Evolutionary conservation across 257 asterid genomes (phyloP).

Genomic region (Agastache rugosa): DNA sequence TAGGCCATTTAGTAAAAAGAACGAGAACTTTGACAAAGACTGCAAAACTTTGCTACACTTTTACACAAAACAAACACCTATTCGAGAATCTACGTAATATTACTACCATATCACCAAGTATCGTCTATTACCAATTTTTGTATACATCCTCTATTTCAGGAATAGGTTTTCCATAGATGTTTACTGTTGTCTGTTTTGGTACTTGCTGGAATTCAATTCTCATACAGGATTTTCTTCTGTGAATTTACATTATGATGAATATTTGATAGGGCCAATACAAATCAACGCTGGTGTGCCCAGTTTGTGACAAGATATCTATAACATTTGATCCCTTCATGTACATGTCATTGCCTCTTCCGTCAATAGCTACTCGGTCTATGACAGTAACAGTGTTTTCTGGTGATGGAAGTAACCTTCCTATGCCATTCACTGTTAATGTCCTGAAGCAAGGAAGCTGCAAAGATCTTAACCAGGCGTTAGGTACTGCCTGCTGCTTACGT

Average conservation of each 20-base stretch:
- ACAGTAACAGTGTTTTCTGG: conserved; percentile 83
- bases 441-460: conserved; percentile 80
- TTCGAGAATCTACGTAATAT: neutral
- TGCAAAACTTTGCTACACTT: no score
- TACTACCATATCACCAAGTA: neutral
- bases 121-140: neutral
- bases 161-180: neutral
- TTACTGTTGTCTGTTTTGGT: conserved; percentile 8
- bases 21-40: neutral
- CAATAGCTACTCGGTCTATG: conserved; percentile 82
- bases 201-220: conserved; percentile 8
- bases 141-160: neutral
- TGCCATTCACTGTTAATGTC: conserved; percentile 84
- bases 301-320: conserved; percentile 81
- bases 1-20: neutral
- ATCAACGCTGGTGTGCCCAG: conserved; percentile 93
- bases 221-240: neutral
- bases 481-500: conserved; percentile 67
- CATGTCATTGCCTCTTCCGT: conserved; percentile 92
- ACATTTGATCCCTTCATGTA: conserved; percentile 99
- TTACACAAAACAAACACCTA: neutral
- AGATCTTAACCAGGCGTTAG: conserved; percentile 80
- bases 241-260: conserved; percentile 28
- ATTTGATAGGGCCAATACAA: conserved; percentile 87
- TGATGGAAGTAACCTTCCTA: conserved; percentile 91